Conservation (phyloP, 805 yeast genomes). For the Sugiyamaella qingdaonensis region DNA sequence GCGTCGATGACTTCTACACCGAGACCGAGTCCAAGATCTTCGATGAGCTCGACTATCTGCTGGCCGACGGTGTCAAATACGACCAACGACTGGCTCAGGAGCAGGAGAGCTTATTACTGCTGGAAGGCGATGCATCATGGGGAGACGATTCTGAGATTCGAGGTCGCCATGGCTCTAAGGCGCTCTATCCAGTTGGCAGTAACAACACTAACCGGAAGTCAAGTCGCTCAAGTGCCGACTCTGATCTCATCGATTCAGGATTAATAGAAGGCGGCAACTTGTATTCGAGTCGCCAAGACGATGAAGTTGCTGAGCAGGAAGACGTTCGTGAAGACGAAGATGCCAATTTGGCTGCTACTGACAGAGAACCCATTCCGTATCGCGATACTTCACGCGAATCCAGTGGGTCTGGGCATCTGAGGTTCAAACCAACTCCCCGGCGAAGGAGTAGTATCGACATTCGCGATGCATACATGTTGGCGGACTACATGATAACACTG, state of each 20-base stretch:
- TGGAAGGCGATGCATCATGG: slow-evolving; percentile 25
- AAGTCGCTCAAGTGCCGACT: slow-evolving; percentile 7
- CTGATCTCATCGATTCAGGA: background rate
- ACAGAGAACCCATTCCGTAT: background rate
- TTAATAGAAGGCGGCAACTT: background rate
- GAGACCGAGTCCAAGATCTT: slow-evolving; percentile 59
- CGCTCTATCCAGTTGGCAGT: slow-evolving; percentile 3
- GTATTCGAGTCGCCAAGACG: background rate
- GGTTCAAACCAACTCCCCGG: background rate
- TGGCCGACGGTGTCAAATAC: slow-evolving; percentile 60
- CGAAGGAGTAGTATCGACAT: slow-evolving; percentile 7
- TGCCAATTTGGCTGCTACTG: slow-evolving; percentile 5
- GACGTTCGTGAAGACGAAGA: background rate
- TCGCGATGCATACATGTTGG: slow-evolving; percentile 25
- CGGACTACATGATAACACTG: slow-evolving; percentile 50
- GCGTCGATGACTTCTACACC: slow-evolving; percentile 71
- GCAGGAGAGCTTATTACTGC: slow-evolving; percentile 3
- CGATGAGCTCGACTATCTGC: slow-evolving; percentile 50
- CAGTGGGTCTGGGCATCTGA: background rate
- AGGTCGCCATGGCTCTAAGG: slow-evolving; percentile 15
- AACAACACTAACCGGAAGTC: background rate
- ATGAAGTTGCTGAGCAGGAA: background rate
- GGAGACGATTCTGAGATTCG: slow-evolving; percentile 24
- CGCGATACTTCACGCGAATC: background rate
- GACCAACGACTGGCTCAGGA: slow-evolving; percentile 34